Base-by-base conservation (phyloP, 352 stramenopile species). In the Aphanomyces cochlioides region DNA sequence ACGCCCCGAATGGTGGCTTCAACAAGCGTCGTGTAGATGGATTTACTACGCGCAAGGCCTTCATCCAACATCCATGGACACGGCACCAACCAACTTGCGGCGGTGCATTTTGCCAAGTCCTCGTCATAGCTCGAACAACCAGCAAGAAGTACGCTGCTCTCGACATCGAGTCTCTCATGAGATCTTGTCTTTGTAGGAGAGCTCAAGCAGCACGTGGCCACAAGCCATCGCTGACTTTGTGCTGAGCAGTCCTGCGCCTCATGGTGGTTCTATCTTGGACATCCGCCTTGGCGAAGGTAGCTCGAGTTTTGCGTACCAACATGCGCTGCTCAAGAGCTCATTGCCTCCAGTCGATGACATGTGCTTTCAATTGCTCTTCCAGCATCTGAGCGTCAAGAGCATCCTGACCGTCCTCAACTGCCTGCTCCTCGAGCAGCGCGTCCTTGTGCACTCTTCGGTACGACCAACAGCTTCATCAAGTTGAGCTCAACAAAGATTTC, bases 391-490 rank as follows among this genome's bases (percentile, higher is more conserved):
- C 56, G 71, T 90, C 50, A 85, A 88, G 68, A 90, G 90, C 68
- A 79, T 95, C n/a, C 60, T 95, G 48, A 88, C 86, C 71, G 76
- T 95, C 40, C 50, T 92, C 66, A 92, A 91, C 74, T 90, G 82
- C 72, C 80, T 95, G 54, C 82, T 95, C 48, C 77, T 90, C 50
- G 87, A 95, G 75, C 87, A 95, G 72, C 84, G 87, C 7, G 77
- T 95, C 15, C 75, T 95, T 69, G 78, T 95, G 40, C 87, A 95
- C 65, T 91, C 84, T 3, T 91, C 78, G 71, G 84, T 91, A 82
- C 57, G 77, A 78, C 7, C 12, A 3, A 53, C 21, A 34, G 3
- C 15, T 21, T 61, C 15, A 15, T 47, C 28, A 28, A n/a, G 28
- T 50, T 1, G 43, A 50, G 10, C 10, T 12, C 43, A n/a, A 50